These are phyloP conservation scores for Colletotrichum incanum DNA, from an alignment of 2,329 filamentous ascomycete species.

Conservation along the genomic window DNA sequence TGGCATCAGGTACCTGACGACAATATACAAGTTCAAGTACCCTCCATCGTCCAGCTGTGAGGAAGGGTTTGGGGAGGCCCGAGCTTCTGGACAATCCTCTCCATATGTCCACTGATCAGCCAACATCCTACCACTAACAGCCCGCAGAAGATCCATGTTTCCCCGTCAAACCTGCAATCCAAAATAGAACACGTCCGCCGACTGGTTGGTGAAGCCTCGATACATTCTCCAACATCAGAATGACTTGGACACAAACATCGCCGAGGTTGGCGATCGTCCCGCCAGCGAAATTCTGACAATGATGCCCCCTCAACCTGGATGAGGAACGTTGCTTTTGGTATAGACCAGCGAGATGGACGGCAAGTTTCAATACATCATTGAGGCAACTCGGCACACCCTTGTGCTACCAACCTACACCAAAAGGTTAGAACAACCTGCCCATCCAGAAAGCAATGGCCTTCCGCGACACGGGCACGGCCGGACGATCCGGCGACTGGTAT, in stretches of 20 bases:
- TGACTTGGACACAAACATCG: not conserved
- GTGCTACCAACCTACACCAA: not conserved
- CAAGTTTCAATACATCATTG: not conserved
- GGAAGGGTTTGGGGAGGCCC: constrained; percentile 19
- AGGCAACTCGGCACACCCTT: not conserved
- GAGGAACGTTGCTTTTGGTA: too few relatives aligned
- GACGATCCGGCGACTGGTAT: constrained; percentile 22
- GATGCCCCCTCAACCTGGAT: not conserved
- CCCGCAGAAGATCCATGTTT: constrained; percentile 7
- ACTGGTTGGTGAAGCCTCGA: constrained; percentile 13
- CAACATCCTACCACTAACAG: constrained; percentile 10
- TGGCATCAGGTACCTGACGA: not conserved
- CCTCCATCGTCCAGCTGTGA: not conserved
- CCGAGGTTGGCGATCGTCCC: not conserved
- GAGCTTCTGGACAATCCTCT: constrained; percentile 32
- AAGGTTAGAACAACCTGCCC: not conserved
- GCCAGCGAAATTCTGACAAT: not conserved
- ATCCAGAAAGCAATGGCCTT: constrained; percentile 11
- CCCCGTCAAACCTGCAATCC: constrained; percentile 14
- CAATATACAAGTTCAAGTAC: not conserved
- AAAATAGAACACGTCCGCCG: constrained; percentile 30
- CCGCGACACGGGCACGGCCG: constrained; percentile 15
- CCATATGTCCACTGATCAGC: constrained; percentile 31
- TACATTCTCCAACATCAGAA: not conserved
- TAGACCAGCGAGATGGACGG: too few relatives aligned